Conservation (phyloP, 306 rosid genomes). For the Mucuna pruriens region DNA sequence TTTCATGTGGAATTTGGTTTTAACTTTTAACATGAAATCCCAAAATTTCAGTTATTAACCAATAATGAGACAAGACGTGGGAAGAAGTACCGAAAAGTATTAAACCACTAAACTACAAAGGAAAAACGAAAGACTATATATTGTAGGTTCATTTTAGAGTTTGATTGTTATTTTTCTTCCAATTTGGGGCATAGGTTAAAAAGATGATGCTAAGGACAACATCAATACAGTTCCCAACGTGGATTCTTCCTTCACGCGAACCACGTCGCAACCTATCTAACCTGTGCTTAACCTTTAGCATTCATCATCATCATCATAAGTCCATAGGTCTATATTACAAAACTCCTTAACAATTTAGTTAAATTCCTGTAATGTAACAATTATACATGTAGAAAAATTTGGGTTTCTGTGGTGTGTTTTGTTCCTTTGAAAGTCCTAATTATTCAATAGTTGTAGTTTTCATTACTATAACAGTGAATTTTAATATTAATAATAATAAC, state of each 20-base stretch:
- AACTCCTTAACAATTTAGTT: background rate
- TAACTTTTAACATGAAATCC: background rate
- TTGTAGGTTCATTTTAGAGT: background rate
- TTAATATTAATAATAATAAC: background rate
- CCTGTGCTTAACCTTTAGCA: slow-evolving; percentile 19
- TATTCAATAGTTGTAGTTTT: background rate
- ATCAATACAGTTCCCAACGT: background rate
- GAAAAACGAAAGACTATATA: background rate
- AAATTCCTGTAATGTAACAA: background rate
- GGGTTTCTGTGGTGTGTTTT: background rate
- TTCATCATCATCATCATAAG: background rate
- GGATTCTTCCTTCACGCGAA: slow-evolving; percentile 22
- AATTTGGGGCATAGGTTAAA: slow-evolving; percentile 12
- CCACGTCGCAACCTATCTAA: slow-evolving; percentile 26
- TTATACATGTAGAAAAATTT: background rate
- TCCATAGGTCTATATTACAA: slow-evolving; percentile 29
- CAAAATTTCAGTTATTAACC: background rate
- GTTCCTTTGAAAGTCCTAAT: background rate
- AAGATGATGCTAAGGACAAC: slow-evolving; percentile 30
- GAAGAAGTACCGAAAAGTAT: background rate
- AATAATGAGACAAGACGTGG: background rate
- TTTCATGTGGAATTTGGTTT: background rate
- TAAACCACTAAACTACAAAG: background rate
- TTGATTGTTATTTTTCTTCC: background rate
- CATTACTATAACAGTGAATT: background rate